Evolutionary conservation across 2,329 filamentous ascomycete species (phyloP).

Genomic region (Talaromyces atroroseus): DNA sequence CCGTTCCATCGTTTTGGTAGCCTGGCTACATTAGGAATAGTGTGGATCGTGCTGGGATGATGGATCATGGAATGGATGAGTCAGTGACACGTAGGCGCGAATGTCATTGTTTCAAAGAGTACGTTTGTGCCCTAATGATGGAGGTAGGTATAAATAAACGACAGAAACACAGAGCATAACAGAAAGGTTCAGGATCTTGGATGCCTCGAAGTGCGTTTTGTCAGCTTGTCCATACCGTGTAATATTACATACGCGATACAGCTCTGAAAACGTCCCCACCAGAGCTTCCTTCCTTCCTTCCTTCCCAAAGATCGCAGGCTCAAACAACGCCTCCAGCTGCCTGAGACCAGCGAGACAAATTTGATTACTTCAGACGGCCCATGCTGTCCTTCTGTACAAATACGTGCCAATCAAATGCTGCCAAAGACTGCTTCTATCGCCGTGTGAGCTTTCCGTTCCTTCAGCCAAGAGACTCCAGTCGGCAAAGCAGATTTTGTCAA

Average conservation of each 20-base stretch:
- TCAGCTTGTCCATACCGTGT: not conserved
- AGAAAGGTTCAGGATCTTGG: not conserved
- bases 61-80: too few relatives aligned
- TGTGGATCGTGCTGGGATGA: not conserved
- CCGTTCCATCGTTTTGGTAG: not conserved
- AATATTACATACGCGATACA: not conserved
- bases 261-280: not conserved
- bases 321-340: not conserved
- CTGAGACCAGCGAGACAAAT: too few relatives aligned
- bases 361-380: not conserved
- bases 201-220: not conserved
- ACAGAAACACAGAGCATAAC: not conserved
- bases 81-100: not conserved
- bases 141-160: not conserved
- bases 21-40: not conserved
- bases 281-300: not conserved
- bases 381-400: not conserved
- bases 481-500: not conserved
- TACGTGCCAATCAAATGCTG: not conserved
- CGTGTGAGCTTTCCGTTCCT: not conserved
- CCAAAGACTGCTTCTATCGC: not conserved
- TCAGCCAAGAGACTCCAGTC: not conserved
- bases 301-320: not conserved
- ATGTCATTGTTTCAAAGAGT: not conserved
- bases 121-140: not conserved